phyloP scores from a whole-genome alignment of 2,329 filamentous ascomycete species.

The Teratosphaeria epicoccoides region DNA sequence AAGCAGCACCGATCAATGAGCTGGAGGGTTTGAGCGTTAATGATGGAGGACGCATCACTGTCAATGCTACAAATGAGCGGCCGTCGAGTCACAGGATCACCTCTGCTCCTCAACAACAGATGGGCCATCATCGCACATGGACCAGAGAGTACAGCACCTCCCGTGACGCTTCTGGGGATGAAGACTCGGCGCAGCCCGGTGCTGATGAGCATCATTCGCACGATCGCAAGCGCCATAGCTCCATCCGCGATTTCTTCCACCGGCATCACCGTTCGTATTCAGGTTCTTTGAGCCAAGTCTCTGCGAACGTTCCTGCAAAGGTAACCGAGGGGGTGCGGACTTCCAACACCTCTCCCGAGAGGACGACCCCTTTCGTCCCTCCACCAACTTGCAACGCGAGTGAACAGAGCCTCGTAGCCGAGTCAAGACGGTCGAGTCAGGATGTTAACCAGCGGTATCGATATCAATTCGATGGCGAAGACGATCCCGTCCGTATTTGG shows the following conservation, averaged over 20 bases:
- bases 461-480: conserved; percentile 8
- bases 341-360: conserved; percentile 1
- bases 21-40: neutral
- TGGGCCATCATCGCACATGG: conserved; percentile 12
- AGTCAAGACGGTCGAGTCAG: conserved; percentile 1
- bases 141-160: conserved; percentile 12
- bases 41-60: neutral
- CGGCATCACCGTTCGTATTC: conserved; percentile 13
- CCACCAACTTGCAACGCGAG: conserved; percentile 6
- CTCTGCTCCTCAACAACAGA: neutral
- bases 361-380: conserved; percentile 6
- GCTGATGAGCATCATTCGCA: conserved; percentile 13
- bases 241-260: conserved; percentile 19
- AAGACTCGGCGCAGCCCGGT: conserved; percentile 14
- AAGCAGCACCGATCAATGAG: conserved; percentile 6
- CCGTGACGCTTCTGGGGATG: conserved; percentile 16
- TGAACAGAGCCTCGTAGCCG: conserved; percentile 1
- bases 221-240: conserved; percentile 16
- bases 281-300: conserved; percentile 10
- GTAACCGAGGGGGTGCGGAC: neutral
- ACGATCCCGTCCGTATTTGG: conserved; percentile 21
- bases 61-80: neutral
- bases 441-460: conserved; percentile 16
- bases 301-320: neutral
- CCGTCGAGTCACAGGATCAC: neutral